Evolutionary conservation across 2,329 filamentous ascomycete genomes (phyloP).

Genomic region (Microdochium bolleyi): DNA sequence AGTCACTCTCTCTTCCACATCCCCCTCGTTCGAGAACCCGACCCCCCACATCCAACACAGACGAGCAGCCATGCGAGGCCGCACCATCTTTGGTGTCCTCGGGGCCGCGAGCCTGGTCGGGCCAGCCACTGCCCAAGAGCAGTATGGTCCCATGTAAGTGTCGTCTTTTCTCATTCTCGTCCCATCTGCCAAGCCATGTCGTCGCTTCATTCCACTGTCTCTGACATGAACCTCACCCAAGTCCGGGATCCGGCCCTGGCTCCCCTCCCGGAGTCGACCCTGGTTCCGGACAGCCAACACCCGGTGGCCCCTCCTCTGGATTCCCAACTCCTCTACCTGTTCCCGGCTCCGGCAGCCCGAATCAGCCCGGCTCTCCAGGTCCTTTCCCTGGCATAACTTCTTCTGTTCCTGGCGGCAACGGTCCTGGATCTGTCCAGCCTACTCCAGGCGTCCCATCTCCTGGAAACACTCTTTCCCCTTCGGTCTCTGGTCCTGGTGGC

Average conservation of each 20-base stretch:
- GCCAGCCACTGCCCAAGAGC: background rate
- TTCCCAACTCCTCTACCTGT: background rate
- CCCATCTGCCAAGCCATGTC: background rate
- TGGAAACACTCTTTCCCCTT: background rate
- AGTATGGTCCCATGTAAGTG: background rate
- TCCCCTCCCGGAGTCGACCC: background rate
- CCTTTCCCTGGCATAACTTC: background rate
- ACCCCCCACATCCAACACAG: background rate
- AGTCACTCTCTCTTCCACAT: background rate
- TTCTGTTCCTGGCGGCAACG: background rate
- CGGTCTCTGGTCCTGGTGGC: background rate
- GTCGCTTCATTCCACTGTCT: background rate
- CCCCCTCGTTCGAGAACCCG: background rate
- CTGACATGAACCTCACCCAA: background rate
- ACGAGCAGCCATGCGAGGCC: background rate
- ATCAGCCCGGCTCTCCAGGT: background rate
- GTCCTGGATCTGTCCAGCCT: background rate
- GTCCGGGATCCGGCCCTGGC: background rate
- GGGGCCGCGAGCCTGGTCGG: background rate
- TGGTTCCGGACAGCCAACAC: background rate
- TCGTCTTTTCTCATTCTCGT: background rate
- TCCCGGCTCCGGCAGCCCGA: background rate
- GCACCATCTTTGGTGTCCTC: background rate
- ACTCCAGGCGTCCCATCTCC: background rate
- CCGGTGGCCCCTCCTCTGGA: background rate